These are phyloP conservation scores for Moesziomyces sp. DNA, from an alignment of 1,284 basidiomycete species.

Conservation along the genomic window DNA sequence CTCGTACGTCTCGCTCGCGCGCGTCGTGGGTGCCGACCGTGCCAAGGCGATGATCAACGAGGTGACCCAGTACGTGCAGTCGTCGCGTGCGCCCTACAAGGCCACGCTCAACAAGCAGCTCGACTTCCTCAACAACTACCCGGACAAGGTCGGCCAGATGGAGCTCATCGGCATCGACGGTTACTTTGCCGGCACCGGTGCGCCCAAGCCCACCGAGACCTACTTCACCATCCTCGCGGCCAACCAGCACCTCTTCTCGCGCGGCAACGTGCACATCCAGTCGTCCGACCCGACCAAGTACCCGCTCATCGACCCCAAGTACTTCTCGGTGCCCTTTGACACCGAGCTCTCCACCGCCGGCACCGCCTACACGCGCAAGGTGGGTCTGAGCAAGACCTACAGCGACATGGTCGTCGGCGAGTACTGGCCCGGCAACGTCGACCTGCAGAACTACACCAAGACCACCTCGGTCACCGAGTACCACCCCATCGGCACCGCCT, in stretches of 20 bases:
- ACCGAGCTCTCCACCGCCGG: slow-evolving; percentile 54
- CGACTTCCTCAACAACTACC: slow-evolving; percentile 54
- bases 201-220: slow-evolving; percentile 48
- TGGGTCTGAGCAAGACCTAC: slow-evolving; percentile 49
- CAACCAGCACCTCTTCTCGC: slow-evolving; percentile 75
- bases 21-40: slow-evolving; percentile 47
- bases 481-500: slow-evolving; percentile 73
- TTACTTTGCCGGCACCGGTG: slow-evolving; percentile 58
- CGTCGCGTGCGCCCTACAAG: slow-evolving; percentile 48
- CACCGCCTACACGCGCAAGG: slow-evolving; percentile 56
- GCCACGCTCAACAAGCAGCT: slow-evolving; percentile 56
- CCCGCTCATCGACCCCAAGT: slow-evolving; percentile 76
- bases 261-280: slow-evolving; percentile 71
- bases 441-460: slow-evolving; percentile 65
- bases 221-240: slow-evolving; percentile 64
- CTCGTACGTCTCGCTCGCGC: slow-evolving; percentile 58
- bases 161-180: slow-evolving; percentile 63
- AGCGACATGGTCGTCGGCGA: slow-evolving; percentile 47
- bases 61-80: slow-evolving; percentile 49
- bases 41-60: slow-evolving; percentile 41
- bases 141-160: slow-evolving; percentile 57
- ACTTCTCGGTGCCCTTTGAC: slow-evolving; percentile 68
- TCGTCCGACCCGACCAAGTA: slow-evolving; percentile 72
- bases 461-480: slow-evolving; percentile 63
- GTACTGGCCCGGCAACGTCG: slow-evolving; percentile 53